Conservation (phyloP, 2,329 filamentous ascomycete species). For the Pestalotiopsis sp. region DNA sequence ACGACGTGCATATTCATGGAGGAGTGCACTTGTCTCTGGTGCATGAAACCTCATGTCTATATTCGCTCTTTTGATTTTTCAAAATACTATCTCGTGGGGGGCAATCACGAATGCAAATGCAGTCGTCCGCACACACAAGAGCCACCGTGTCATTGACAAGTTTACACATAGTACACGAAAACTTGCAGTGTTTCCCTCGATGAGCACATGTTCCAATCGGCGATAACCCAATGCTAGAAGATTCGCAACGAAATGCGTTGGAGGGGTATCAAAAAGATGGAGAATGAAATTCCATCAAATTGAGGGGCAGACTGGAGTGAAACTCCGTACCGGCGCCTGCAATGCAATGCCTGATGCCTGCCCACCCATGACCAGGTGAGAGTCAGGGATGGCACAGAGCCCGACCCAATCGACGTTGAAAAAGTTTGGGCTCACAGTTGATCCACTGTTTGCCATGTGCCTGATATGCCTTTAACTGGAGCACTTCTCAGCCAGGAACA, state of each 20-base stretch:
- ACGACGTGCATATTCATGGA: background rate
- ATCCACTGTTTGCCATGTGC: background rate
- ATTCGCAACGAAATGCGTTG: background rate
- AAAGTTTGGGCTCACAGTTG: background rate
- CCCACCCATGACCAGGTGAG: background rate
- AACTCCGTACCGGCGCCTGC: background rate
- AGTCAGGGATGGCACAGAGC: constrained; percentile 11
- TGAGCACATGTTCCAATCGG: no score
- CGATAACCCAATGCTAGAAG: no score
- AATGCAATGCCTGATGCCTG: background rate
- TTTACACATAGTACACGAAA: no score
- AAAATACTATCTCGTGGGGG: background rate
- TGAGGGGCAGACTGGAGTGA: background rate
- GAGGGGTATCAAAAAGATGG: background rate
- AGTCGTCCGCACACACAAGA: background rate
- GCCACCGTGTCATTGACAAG: background rate
- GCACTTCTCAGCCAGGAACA: background rate
- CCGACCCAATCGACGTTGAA: background rate
- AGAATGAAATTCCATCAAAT: background rate
- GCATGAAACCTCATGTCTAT: background rate
- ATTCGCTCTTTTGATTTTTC: background rate
- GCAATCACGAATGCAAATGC: background rate
- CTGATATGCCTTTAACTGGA: background rate
- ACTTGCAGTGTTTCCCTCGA: no score
- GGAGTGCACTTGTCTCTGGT: background rate